Evolutionary conservation across 495 filamentous ascomycete genomes (phyloP).

Genomic region (Xylaria palmicola): DNA sequence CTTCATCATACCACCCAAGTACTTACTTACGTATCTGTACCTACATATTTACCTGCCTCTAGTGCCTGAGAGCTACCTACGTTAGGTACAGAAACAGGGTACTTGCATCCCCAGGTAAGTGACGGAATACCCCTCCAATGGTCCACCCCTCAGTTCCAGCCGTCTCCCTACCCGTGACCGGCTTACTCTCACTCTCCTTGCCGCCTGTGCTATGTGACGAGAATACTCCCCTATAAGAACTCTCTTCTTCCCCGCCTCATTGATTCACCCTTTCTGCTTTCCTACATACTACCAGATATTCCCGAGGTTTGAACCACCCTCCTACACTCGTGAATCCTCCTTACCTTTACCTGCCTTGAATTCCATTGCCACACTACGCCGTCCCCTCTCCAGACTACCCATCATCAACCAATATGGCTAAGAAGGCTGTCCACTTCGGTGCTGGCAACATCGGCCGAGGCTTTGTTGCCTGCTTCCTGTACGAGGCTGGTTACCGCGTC

Average conservation of each 20-base stretch:
- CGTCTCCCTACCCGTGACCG: neutral
- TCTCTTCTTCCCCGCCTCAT: constrained; percentile 14
- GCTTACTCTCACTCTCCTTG: neutral
- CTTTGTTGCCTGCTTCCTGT: constrained; percentile 67
- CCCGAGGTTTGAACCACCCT: neutral
- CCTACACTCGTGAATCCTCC: neutral
- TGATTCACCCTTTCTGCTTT: neutral
- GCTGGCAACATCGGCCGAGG: constrained; percentile 83
- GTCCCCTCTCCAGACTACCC: neutral
- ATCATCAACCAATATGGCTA: constrained; percentile 58
- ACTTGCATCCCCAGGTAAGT: too few relatives aligned
- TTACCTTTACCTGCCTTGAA: neutral
- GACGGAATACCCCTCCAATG: neutral
- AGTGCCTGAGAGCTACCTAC: too few relatives aligned
- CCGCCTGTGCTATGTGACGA: neutral
- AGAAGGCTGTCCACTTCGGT: constrained; percentile 90
- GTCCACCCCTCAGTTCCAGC: constrained; percentile 5
- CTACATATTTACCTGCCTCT: too few relatives aligned
- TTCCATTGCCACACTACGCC: neutral
- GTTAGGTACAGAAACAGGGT: too few relatives aligned
- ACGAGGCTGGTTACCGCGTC: constrained; percentile 85
- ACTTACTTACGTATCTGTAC: neutral
- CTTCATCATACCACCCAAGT: neutral
- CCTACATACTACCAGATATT: neutral
- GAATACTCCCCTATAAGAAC: constrained; percentile 11